Base-by-base conservation (phyloP, 2,329 filamentous ascomycete species). In the Monilinia aucupariae region DNA sequence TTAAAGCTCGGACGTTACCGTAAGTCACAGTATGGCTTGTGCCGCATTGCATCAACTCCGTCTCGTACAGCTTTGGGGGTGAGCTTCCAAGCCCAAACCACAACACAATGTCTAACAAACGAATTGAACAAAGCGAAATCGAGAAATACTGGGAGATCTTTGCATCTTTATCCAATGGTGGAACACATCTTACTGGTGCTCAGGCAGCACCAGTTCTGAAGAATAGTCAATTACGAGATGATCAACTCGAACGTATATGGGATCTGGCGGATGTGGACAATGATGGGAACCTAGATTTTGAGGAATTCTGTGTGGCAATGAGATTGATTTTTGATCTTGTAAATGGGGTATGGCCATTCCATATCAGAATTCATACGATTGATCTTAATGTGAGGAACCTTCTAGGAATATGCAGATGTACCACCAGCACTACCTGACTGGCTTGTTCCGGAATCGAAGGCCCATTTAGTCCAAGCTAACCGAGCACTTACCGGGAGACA, bases 221-320 rank as follows among this genome's bases (percentile, higher is more conserved):
- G 76, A 90, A 90, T 79, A 87, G 84, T 68, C 85, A 86, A 70
- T 79, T 91, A 66, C 81, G 84, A 67, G 87, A 90, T 75, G 85
- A 88, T 73, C 93, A 99, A 78, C 87, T 99, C n/a, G 94, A 97
- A 79, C 85, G 87, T 71, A 91, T 99, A 67, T 99, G 94, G 94
- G 94, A 99, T 74, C 82, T 99, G 67, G 91, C 94, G 64, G 94
- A 99, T 75, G 91, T 99, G 66, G 94, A 99, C 77, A 92, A 92
- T 71, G 94, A 99, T 79, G 94, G 94, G 67, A 96, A 96, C 77
- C 82, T 99, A 61, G 94, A 99, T 78, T 99, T 99, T 79, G 94
- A 99, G 79, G 94, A 99, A 81, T 99, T 99, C 76, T 99, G 94
- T 76, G 94, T 99, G 64, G 94, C 92, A 47, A 99, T 99, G 94